A percentile compares a stretch with the other conserved stretches of the same genome.
Evolutionary conservation across 176 grass and related monocot genomes (phyloP).

Genomic region (Bromus sterilis): DNA sequence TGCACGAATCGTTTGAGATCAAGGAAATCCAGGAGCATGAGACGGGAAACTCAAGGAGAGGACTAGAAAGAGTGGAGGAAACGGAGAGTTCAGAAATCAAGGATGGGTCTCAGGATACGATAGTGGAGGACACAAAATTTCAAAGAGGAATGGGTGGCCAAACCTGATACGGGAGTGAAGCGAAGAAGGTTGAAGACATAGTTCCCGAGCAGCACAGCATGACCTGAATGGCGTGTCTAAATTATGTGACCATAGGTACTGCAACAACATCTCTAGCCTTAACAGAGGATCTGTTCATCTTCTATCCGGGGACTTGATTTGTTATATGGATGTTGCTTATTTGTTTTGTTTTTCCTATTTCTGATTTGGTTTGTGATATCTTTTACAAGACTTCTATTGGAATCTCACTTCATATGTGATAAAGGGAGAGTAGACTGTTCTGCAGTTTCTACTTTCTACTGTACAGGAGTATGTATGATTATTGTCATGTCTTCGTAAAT

Average conservation of each 20-base stretch:
- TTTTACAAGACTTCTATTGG: no score
- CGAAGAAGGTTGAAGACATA: not conserved
- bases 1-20: not conserved
- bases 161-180: not conserved
- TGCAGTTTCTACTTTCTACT: not conserved
- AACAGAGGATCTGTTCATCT: not conserved
- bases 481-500: not conserved
- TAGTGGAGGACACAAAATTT: not conserved
- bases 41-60: not conserved
- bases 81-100: not conserved
- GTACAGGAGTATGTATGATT: no score
- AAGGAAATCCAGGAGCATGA: not conserved
- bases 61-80: not conserved
- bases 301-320: not conserved
- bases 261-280: not conserved
- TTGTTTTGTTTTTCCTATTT: not conserved
- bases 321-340: not conserved
- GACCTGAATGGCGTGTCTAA: not conserved
- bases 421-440: not conserved
- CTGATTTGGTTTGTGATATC: not conserved
- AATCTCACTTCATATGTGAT: not conserved
- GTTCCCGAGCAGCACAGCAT: not conserved
- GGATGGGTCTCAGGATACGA: not conserved
- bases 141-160: not conserved
- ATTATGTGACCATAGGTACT: not conserved